A percentile compares a stretch with the other conserved stretches of the same genome.
Conservation (phyloP, 139 green algal species). For the Medakamo hakoo region DNA sequence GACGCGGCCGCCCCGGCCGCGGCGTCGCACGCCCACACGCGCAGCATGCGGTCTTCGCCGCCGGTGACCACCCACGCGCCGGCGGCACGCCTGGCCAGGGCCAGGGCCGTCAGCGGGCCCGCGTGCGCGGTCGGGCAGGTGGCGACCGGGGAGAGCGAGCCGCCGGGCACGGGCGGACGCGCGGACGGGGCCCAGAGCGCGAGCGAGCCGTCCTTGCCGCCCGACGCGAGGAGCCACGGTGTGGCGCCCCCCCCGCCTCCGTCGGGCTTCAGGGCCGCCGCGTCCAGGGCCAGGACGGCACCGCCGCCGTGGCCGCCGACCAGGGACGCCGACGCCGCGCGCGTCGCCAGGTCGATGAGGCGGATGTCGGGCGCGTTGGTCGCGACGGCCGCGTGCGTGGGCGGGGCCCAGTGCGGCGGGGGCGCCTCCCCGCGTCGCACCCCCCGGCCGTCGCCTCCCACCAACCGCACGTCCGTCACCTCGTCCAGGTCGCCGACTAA, state of each 20-base stretch:
- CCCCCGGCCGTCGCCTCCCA: constrained; percentile 9
- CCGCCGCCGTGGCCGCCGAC: constrained; percentile 44
- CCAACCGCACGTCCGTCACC: constrained; percentile 72
- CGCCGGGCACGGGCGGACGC: too few species aligned
- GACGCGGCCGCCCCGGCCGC: background rate
- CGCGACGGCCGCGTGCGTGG: constrained; percentile 48
- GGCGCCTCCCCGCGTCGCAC: background rate
- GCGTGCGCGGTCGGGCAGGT: constrained; percentile 32
- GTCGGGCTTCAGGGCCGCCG: constrained; percentile 1
- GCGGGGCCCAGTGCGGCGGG: constrained; percentile 1
- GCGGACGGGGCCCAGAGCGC: constrained; percentile 55
- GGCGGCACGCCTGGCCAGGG: constrained; percentile 30
- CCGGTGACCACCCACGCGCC: constrained; percentile 45
- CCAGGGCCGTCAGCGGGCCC: constrained; percentile 60
- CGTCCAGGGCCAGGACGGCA: constrained; percentile 45
- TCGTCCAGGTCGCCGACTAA: constrained; percentile 86
- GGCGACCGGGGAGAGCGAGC: background rate
- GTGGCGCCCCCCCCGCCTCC: background rate
- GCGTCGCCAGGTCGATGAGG: constrained; percentile 42
- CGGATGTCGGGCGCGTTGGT: constrained; percentile 63
- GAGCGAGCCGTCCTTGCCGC: constrained; percentile 73
- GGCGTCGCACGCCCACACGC: constrained; percentile 54
- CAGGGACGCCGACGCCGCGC: constrained; percentile 36
- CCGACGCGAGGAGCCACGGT: constrained; percentile 34
- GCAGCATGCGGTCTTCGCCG: constrained; percentile 74